Evolutionary conservation across 2,329 filamentous ascomycete genomes (phyloP).

Genomic region (Talaromyces funiculosus): DNA sequence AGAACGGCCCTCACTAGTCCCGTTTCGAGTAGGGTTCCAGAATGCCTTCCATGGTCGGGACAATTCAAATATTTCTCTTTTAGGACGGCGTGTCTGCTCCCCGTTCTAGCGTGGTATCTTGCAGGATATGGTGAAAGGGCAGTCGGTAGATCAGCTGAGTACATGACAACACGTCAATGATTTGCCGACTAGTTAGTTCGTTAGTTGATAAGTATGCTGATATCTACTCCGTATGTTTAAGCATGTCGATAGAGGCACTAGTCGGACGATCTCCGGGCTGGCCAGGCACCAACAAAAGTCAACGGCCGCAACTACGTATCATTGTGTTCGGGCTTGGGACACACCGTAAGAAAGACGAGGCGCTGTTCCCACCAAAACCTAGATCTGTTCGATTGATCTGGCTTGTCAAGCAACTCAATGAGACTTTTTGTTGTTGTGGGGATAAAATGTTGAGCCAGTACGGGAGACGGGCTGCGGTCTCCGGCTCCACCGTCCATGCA

Average conservation of each 20-base stretch:
- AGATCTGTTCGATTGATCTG: not conserved
- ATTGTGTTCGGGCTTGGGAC: not conserved
- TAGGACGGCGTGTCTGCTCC: too few relatives aligned
- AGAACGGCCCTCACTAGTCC: not conserved
- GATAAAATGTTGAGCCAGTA: slow-evolving; percentile 11
- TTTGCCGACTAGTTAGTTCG: too few relatives aligned
- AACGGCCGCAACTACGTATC: not conserved
- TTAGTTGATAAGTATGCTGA: too few relatives aligned
- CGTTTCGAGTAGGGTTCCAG: slow-evolving; percentile 2
- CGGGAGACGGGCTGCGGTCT: not conserved
- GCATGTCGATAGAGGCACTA: not conserved
- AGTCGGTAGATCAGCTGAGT: too few relatives aligned
- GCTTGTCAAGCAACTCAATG: not conserved
- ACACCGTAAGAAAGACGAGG: not conserved
- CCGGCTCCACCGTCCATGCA: not conserved
- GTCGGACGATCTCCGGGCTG: not conserved
- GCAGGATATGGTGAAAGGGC: too few relatives aligned
- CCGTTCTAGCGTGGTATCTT: too few relatives aligned
- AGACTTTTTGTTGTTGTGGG: slow-evolving; percentile 4
- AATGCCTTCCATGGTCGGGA: slow-evolving; percentile 3
- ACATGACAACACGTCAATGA: not conserved
- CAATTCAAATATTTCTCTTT: not conserved
- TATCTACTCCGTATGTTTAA: not conserved
- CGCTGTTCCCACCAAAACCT: not conserved
- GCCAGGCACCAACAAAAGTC: not conserved